phyloP scores from a whole-genome alignment of 2,329 filamentous ascomycete genomes.

The Fusarium oxysporum region DNA sequence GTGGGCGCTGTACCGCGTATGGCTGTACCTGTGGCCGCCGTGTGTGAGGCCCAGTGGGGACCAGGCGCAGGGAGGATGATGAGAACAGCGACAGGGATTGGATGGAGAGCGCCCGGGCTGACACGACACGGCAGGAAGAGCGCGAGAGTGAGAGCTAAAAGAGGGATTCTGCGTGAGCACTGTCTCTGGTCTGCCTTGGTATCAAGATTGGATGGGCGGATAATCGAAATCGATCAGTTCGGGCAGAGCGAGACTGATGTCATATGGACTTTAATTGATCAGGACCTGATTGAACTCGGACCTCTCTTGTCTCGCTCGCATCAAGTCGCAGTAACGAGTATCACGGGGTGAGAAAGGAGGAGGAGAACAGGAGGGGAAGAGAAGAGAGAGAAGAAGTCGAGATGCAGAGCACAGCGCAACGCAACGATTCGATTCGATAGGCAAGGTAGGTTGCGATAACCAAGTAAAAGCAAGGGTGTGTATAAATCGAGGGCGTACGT shows the following conservation, averaged over 20 bases:
- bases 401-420: not conserved
- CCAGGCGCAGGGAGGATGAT: conserved; percentile 43
- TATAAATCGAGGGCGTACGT: conserved; percentile 19
- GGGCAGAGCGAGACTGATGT: conserved; percentile 31
- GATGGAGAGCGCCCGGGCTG: conserved; percentile 47
- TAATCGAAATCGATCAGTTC: conserved; percentile 18
- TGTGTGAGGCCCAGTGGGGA: conserved; percentile 43
- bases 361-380: conserved; percentile 14
- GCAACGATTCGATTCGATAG: conserved; percentile 6
- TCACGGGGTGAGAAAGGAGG: not conserved
- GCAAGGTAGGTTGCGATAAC: conserved; percentile 18
- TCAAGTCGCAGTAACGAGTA: not conserved
- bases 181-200: conserved; percentile 26
- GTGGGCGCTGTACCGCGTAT: conserved; percentile 18
- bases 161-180: conserved; percentile 21
- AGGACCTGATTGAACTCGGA: not conserved
- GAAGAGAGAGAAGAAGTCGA: not conserved
- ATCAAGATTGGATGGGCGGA: conserved; percentile 20
- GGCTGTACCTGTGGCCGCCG: conserved; percentile 21
- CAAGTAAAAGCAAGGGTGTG: conserved; percentile 12
- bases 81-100: conserved; percentile 47
- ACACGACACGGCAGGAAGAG: conserved; percentile 44
- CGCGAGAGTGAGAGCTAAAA: conserved; percentile 12
- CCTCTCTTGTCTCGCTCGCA: not conserved
- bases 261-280: conserved; percentile 1